Conservation (phyloP, 148 eudicot genomes). For the Diospyros kaki region DNA sequence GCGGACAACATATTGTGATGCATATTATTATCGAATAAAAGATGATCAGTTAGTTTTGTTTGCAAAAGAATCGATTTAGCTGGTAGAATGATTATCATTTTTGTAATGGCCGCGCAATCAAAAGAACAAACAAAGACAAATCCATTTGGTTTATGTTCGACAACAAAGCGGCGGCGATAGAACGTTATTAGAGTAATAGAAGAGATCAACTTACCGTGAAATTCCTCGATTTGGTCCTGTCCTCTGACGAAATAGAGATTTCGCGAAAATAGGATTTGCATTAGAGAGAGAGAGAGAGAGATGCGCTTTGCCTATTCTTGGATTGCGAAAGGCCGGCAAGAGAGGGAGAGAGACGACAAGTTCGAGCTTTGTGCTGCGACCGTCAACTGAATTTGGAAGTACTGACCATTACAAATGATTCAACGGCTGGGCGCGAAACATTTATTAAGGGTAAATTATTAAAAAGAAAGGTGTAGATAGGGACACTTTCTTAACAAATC, state of each 20-base stretch:
- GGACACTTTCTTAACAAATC: too few species aligned
- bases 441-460: too few species aligned
- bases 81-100: not conserved
- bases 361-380: too few species aligned
- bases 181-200: not conserved
- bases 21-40: too few species aligned
- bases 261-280: slow-evolving; percentile 11
- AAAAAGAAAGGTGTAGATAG: too few species aligned
- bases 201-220: slow-evolving; percentile 8
- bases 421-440: too few species aligned
- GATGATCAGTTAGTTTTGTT: too few species aligned
- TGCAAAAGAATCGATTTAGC: too few species aligned
- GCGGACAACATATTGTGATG: too few species aligned
- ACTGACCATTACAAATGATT: too few species aligned
- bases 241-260: not conserved
- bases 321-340: slow-evolving; percentile 9
- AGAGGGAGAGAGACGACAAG: not conserved
- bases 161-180: not conserved
- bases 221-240: slow-evolving; percentile 6
- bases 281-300: not conserved
- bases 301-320: slow-evolving; percentile 7
- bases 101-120: not conserved
- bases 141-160: not conserved
- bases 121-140: not conserved
- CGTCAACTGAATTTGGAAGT: too few species aligned